Evolutionary conservation across 2,329 filamentous ascomycete species (phyloP), one percentile per base, ranked within the genome.

Genomic region (Pseudocercospora cruenta): DNA sequence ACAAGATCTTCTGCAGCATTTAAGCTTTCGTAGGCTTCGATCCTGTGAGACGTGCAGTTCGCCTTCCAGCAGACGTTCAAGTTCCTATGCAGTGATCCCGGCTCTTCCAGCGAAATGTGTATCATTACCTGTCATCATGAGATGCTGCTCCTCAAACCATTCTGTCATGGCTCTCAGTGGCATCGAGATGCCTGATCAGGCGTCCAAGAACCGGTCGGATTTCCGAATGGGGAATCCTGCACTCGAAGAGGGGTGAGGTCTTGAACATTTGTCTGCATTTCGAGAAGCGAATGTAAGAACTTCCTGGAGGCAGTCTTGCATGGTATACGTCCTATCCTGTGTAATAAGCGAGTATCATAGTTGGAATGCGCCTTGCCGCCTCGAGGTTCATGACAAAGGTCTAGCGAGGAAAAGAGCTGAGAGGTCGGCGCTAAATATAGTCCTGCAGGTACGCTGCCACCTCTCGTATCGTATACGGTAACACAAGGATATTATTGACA

Each of bases 381-480:
- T 31, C 53, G 53, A 57, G 14, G 53, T 33, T 57, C 26, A 36
- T 36, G 53, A 21, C 53, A 36, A 55, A 57, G 53, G 53, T 21
- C 4, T 33, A 21, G 54, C 54, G 54, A 58, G 54, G 9, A 39
- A n/a, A 55, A 55, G 21, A 55, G 51, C 51, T 16, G 21, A 54
- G 51, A 36, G 54, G 54, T 39, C 26, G 54, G 12, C 7, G 31
- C 55, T 58, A 58, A 58, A 58, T 39, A 12, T 58, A 58, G 55
- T 31, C 8, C n/a, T 39, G 55, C 55, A 39, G 33, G 31, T 39
- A 58, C 55, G 51, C 26, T 55, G 51, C 24, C 51, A 55, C 51
- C 22, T 54, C 51, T 55, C 51, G 51, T 55, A 55, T 55, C 51
- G 51, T 55, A 55, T 55, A 19, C 49, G 24, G 54, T 14, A 58